Evolutionary conservation across 139 green algal genomes (phyloP), one percentile per base, ranked within the genome.

Genomic region (Gonium pectorale): DNA sequence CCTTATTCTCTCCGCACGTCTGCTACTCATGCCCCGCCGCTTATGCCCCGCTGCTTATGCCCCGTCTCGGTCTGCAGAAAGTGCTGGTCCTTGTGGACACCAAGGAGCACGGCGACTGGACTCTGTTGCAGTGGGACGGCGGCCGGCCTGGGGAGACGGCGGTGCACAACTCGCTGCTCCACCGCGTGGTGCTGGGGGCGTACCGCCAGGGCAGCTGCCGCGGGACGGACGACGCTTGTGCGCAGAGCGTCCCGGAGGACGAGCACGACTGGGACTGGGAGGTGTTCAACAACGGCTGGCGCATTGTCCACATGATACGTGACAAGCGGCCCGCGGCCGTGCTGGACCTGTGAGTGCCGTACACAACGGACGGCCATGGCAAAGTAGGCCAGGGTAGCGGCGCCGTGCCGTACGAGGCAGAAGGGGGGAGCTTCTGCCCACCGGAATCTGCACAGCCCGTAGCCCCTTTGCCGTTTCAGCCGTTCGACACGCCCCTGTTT

Each of bases 311-410:
- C 26, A 1, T 52, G 1, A 80, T 80, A 21, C 54, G 51, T 19
- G 51, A 67, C 35, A 40, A 41, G 49, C 51, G 72, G 26, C 51
- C 51, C 17, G 22, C 72, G 19, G 72, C 72, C 35, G 72, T 80
- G 54, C 44, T 80, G 51, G 72, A 80, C 49, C 43, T 80, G 72
- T 67, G 19, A 52, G 72, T 52, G n/a, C 29, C 5, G 67, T 7
- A 38, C n/a, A 7, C 37, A 19, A 29, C 8, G 27, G 33, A 26
- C 15, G 49, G 17, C 13, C 13, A 17, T 13, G 49, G 17, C 13
- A 17, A 56, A 64, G 56, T 13, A 64, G 56, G 15, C 56, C 15
- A 64, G 56, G 56, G 56, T 8, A 29, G 24, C 24, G 56, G 21
- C 15, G 56, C 56, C 19, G 21, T n/a, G 56, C 21, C 56, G 5